A percentile compares a stretch with the other conserved stretches of the same genome.
These are phyloP conservation scores for Ustilago tritici DNA, from an alignment of 1,284 basidiomycete genomes.

Conservation along the genomic window DNA sequence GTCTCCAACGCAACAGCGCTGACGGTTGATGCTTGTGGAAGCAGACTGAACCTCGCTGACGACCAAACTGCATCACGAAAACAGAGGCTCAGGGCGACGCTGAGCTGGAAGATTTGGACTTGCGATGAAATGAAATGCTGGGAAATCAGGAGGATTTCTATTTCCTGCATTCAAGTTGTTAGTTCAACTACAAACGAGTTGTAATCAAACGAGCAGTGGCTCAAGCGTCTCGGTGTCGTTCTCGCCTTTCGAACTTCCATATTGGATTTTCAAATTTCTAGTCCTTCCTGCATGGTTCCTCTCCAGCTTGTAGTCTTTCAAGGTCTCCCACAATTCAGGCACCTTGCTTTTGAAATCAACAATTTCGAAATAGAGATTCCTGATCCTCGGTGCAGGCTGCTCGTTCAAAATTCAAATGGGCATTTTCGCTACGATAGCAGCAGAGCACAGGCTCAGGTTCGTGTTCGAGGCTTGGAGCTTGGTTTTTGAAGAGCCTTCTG, in stretches of 20 bases:
- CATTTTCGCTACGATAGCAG: conserved; percentile 17
- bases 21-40: no score
- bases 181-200: background rate
- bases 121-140: background rate
- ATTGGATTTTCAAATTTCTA: background rate
- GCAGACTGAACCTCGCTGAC: no score
- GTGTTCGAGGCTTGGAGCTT: conserved; percentile 1
- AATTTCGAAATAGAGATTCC: background rate
- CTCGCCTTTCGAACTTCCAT: background rate
- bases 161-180: background rate
- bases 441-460: conserved; percentile 1
- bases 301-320: background rate
- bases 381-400: conserved; percentile 1
- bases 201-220: background rate
- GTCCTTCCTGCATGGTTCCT: background rate
- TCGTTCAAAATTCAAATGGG: background rate
- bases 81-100: background rate
- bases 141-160: background rate
- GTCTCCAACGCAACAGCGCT: background rate
- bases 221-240: conserved; percentile 18
- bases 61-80: background rate
- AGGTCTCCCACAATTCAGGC: background rate
- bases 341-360: background rate
- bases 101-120: conserved; percentile 1
- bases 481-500: conserved; percentile 2